Base-by-base conservation (phyloP, 2,329 filamentous ascomycete genomes). In the Colletotrichum tofieldiae region DNA sequence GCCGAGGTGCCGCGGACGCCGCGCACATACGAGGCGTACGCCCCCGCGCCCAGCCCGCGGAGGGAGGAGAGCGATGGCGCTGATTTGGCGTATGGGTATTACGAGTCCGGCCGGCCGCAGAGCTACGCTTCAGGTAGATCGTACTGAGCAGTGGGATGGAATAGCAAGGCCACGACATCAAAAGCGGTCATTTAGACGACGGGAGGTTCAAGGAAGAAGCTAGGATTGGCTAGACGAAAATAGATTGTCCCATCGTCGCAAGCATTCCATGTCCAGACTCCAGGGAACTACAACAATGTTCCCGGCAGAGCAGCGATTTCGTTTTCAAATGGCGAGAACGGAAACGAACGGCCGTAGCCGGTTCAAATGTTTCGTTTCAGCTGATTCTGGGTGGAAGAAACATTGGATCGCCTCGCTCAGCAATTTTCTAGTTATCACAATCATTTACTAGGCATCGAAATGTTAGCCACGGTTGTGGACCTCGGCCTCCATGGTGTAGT, bases 401-500 rank as follows among this genome's bases (percentile, higher is more conserved):
- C 35, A 7, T 12, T 51, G 18, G 26, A 5, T 8, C 7, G 0
- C 5, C 7, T 8, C 5, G 49, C 1, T 51, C 23, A 51, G 18
- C 5, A 16, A 9, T 37, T 37, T n/a, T 1, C n/a, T n/a, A n/a
- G 7, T 1, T 3, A 55, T 32, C 18, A 35, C 18, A 55, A 0
- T 0, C 6, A n/a, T 9, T 11, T 41, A n/a, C 7, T n/a, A 12
- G 7, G 2, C 14, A 1, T 39, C 14, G 11, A 35, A 5, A 86
- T 93, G 88, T 93, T 82, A 87, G 86, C 91, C 89, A 82, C 82
- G 84, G 87, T 64, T 86, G 92, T 93, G 92, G 92, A 94, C 91
- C 92, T 86, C 88, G 82, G 85, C 87, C 88, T 85, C 89, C 90
- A 93, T 83, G 78, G 77, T 81, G 82, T 76, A 76, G 72, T 75